These are phyloP conservation scores for Atkinsonella texensis DNA, from an alignment of 2,329 filamentous ascomycete species.

Conservation along the genomic window DNA sequence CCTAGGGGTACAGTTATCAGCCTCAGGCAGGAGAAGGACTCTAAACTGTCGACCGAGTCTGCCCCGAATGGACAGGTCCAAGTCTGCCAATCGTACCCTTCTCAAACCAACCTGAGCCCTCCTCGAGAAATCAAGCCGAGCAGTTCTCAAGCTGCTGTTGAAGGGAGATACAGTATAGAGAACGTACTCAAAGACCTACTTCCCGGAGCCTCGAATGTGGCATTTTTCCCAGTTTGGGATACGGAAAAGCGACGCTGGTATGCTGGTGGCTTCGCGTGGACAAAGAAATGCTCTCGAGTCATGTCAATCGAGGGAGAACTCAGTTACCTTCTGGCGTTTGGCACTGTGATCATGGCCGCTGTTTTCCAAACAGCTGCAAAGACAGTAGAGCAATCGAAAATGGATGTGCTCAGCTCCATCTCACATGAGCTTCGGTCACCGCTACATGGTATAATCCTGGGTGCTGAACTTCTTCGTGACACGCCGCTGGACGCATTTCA, in stretches of 20 bases:
- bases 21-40: background rate
- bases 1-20: slow-evolving; percentile 3
- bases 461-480: slow-evolving; percentile 40
- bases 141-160: background rate
- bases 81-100: background rate
- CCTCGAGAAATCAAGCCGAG: background rate
- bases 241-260: slow-evolving; percentile 33
- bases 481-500: slow-evolving; percentile 35
- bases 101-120: background rate
- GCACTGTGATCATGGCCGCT: slow-evolving; percentile 44
- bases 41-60: background rate
- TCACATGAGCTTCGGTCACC: slow-evolving; percentile 51
- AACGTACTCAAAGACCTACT: slow-evolving; percentile 23
- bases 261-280: slow-evolving; percentile 38
- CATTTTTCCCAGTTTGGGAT: slow-evolving; percentile 38
- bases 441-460: slow-evolving; percentile 46
- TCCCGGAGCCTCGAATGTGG: slow-evolving; percentile 31
- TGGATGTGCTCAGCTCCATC: slow-evolving; percentile 46
- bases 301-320: slow-evolving; percentile 37
- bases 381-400: slow-evolving; percentile 35
- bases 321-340: slow-evolving; percentile 38
- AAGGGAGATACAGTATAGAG: slow-evolving; percentile 1
- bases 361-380: slow-evolving; percentile 31
- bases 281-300: slow-evolving; percentile 26
- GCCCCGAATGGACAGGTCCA: background rate